Evolutionary conservation across 2,329 filamentous ascomycete species (phyloP), one percentile per base, ranked within the genome.

Genomic region (Pseudocercospora crystallina): DNA sequence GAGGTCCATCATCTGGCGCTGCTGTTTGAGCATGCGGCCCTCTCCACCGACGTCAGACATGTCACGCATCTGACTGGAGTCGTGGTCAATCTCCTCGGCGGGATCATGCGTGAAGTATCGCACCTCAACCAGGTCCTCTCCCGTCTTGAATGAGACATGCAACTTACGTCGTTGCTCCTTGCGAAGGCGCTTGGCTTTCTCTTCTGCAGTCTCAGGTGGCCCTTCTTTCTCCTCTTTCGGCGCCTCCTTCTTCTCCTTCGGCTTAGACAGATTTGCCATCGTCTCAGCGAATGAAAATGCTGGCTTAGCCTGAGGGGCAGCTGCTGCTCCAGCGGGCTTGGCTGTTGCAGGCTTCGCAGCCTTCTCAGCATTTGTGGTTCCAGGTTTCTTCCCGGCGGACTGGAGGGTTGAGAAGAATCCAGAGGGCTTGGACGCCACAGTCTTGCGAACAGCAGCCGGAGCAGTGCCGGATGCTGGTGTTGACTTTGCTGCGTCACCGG

Each of bases 91-190:
- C 59, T 89, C 85, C 64, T 90, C 87, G 1, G 80, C 79, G 1
- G 82, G 83, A 54, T 89, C 85, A 61, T 89, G 87, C 47, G 83
- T 82, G 70, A 91, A 90, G 43, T 84, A 73, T 56, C 81, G 80
- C 47, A 89, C 74, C 59, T 87, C 75, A 1, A 84, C 84, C 29
- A 92, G 76, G 29, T 83, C 80, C 13, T 79, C 73, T 43, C 86
- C 86, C 0, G 82, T 78, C 64, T 85, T 87, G 78, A 87, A 92
- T 5, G 73, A 79, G 5, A 92, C 88, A 10, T 84, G 80, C 15
- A 90, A 73, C 56, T 86, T 82, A 32, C 86, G 80, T 42, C 87
- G 80, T 51, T 82, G 78, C 65, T 90, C 86, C 62, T 89, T 90
- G 32, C 86, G 82, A 4, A 89, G 72, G 9, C 88, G 81, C 61